Percentiles rank a stretch among this genome's conserved stretches.
Conservation (phyloP, 257 asterid species). For the Vinca minor region DNA sequence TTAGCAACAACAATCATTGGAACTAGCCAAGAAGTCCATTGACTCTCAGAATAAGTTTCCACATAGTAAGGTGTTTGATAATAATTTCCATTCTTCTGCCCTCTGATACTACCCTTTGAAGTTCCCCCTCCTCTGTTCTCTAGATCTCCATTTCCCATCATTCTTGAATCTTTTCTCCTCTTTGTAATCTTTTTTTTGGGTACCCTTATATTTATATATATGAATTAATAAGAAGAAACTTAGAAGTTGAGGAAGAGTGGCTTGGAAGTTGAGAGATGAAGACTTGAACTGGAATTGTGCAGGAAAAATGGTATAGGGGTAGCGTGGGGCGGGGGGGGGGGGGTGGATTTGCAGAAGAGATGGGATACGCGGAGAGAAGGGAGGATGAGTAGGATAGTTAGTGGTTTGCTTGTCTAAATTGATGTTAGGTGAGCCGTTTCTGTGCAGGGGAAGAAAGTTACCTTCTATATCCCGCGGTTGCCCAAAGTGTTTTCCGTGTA, state of each 20-base stretch:
- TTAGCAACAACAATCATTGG: constrained; percentile 85
- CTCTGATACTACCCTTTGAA: constrained; percentile 28
- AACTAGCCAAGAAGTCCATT: constrained; percentile 94
- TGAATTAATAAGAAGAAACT: neutral
- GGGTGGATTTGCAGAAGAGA: constrained; percentile 3
- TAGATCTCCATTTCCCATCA: constrained; percentile 59
- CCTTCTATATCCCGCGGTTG: no score
- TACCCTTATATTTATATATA: neutral
- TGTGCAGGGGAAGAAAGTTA: neutral
- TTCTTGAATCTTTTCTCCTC: constrained; percentile 11
- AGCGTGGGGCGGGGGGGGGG: no score
- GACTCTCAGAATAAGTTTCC: constrained; percentile 57
- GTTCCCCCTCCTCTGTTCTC: constrained; percentile 43
- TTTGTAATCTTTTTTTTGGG: constrained; percentile 3
- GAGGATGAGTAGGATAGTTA: neutral
- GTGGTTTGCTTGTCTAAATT: constrained; percentile 16
- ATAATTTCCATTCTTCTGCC: constrained; percentile 25
- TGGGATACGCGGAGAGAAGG: neutral
- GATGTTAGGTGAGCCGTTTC: constrained; percentile 20
- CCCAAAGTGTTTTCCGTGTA: no score
- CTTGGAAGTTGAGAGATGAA: constrained; percentile 30
- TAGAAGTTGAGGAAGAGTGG: constrained; percentile 29
- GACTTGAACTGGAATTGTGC: constrained; percentile 23
- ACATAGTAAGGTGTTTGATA: constrained; percentile 35
- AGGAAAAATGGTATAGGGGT: constrained; percentile 7